Evolutionary conservation across 768 basidiomycete genomes (phyloP).

Genomic region (Hemileccinum impolitum): DNA sequence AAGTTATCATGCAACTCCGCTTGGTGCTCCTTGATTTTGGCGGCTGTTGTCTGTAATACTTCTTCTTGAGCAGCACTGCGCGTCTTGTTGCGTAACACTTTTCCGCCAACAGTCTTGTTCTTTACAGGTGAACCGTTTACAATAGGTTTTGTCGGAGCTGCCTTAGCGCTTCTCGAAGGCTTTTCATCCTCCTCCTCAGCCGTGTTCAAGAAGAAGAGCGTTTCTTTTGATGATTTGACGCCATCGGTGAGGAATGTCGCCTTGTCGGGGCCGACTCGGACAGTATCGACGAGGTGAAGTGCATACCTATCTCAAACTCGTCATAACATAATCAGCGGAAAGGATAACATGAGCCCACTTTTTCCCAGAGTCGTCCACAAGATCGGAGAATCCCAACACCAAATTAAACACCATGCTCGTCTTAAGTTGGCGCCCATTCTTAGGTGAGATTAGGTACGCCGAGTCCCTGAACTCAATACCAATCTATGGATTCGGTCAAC

Average conservation of each 20-base stretch:
- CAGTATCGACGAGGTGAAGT: constrained; percentile 83
- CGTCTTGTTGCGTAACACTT: constrained; percentile 88
- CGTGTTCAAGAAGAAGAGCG: constrained; percentile 77
- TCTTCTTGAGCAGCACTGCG: constrained; percentile 86
- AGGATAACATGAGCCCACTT: constrained; percentile 47
- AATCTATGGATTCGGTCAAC: constrained; percentile 50
- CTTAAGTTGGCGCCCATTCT: constrained; percentile 69
- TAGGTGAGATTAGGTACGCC: constrained; percentile 74
- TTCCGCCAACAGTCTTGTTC: constrained; percentile 73
- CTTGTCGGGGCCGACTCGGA: constrained; percentile 67
- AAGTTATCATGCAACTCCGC: constrained; percentile 70
- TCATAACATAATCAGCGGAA: neutral
- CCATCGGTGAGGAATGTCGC: constrained; percentile 79
- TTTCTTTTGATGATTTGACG: constrained; percentile 78
- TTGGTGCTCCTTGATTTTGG: constrained; percentile 87
- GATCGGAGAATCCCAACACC: constrained; percentile 78
- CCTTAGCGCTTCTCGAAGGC: constrained; percentile 53
- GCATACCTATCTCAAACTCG: constrained; percentile 59
- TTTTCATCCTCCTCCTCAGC: constrained; percentile 55
- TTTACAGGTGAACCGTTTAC: constrained; percentile 68
- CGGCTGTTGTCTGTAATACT: constrained; percentile 68
- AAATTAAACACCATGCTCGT: constrained; percentile 86
- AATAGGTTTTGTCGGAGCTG: constrained; percentile 46
- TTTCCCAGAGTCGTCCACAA: constrained; percentile 72
- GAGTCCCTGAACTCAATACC: constrained; percentile 95